Evolutionary conservation across 495 filamentous ascomycete genomes (phyloP).

Genomic region (Podospora appendiculata): DNA sequence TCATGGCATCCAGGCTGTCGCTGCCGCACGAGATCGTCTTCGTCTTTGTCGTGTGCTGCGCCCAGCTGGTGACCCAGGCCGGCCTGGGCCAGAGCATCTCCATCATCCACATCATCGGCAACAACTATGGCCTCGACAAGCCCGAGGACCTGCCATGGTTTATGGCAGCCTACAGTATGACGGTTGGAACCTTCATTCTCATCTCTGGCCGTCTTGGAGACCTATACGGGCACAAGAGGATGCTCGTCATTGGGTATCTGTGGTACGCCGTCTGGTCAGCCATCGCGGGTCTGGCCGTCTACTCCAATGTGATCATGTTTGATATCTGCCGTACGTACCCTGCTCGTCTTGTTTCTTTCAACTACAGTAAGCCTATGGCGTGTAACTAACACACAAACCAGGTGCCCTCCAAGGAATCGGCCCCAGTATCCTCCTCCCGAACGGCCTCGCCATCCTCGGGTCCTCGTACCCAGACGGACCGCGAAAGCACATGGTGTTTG

Average conservation of each 20-base stretch:
- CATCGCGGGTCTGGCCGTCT: constrained; percentile 32
- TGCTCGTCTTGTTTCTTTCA: too few relatives aligned
- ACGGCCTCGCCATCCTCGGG: constrained; percentile 52
- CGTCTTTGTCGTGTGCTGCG: constrained; percentile 34
- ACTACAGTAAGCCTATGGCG: too few relatives aligned
- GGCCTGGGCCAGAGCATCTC: constrained; percentile 21
- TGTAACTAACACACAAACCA: too few relatives aligned
- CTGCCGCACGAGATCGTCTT: constrained; percentile 33
- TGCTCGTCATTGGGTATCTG: constrained; percentile 48
- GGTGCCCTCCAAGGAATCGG: constrained; percentile 53
- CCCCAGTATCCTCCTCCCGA: constrained; percentile 53
- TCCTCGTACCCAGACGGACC: constrained; percentile 43
- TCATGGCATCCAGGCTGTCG: constrained; percentile 13
- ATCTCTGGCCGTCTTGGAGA: constrained; percentile 54
- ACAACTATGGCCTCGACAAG: constrained; percentile 12
- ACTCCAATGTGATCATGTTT: constrained; percentile 43
- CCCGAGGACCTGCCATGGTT: constrained; percentile 42
- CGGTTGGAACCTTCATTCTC: constrained; percentile 59
- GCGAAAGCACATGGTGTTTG: constrained; percentile 57
- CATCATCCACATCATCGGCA: constrained; percentile 26
- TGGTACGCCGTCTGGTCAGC: constrained; percentile 54
- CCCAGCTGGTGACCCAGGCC: constrained; percentile 32
- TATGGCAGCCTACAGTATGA: constrained; percentile 50
- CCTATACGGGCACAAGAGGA: constrained; percentile 47
- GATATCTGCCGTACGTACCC: constrained; percentile 30